Evolutionary conservation across 2,329 filamentous ascomycete genomes (phyloP), one percentile per base, ranked within the genome.

Genomic region (Trichothecium sympodiale): DNA sequence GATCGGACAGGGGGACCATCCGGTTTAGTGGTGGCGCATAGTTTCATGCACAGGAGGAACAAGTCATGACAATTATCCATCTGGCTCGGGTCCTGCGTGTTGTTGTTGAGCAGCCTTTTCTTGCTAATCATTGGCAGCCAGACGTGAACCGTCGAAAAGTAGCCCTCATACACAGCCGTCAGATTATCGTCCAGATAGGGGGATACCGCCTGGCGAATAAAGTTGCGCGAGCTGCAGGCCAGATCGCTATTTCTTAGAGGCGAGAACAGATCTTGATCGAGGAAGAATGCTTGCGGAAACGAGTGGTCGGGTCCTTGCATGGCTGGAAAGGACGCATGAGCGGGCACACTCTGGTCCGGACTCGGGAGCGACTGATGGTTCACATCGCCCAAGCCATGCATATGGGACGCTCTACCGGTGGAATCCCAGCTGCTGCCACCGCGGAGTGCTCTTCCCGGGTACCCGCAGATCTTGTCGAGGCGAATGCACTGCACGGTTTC

Each of bases 121-220:
- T 36, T 42, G 35, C 43, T 44, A 8, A 46, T 40, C 12, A 43
- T 35, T 7, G 43, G 41, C 10, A 48, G 32, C 40, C 41, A 46
- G 3, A 5, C 36, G 10, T 48, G 41, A 4, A 41, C 12, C 14
- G 36, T 38, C 2, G 33, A 34, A 14, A 48, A 39, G 27, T 43
- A 48, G 7, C 8, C 12, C 13, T 39, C 25, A 14, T 29, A 38
- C 3, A 36, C 23, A 14, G 34, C 14, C 17, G 33, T 26, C 17
- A 36, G 14, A 39, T 31, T 20, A 12, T 9, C 9, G 12, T 17
- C 34, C n/a, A 36, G 10, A 18, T 30, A 23, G n/a, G 35, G 10
- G 5, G 35, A 29, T 23, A 28, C 25, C 1, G 36, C 32, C 17
- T 37, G 36, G 3, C 33, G 32, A 6, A 40, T 5, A 25, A 17